phyloP scores from a whole-genome alignment of 257 asterid genomes.

The Gardenia jasminoides region DNA sequence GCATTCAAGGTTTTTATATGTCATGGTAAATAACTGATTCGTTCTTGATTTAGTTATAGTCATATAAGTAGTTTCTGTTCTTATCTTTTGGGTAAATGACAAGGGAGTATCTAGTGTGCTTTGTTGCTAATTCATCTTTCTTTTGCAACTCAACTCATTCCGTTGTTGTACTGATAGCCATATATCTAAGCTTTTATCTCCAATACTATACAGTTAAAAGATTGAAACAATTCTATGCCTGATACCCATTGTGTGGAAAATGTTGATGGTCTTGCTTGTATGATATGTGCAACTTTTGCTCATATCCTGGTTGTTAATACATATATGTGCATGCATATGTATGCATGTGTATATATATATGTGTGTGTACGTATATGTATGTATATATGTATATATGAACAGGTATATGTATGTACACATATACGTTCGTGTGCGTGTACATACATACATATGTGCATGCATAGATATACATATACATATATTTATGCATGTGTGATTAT shows the following conservation, averaged over 20 bases:
- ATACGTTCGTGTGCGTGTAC: no score
- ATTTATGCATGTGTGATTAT: no score
- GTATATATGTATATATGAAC: no score
- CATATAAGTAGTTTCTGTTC: not conserved
- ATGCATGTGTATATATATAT: no score
- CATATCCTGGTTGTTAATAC: no score
- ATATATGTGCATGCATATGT: no score
- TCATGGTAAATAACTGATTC: not conserved
- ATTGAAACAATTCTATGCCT: not conserved
- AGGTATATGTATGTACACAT: no score
- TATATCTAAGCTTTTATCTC: not conserved
- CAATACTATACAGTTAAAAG: not conserved
- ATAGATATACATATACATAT: no score
- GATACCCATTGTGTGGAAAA: no score
- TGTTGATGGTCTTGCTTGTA: not conserved
- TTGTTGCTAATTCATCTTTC: not conserved
- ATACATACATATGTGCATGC: no score
- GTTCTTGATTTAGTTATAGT: not conserved
- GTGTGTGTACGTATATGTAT: no score
- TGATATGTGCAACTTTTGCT: not conserved
- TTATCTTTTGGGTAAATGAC: not conserved
- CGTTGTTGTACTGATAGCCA: not conserved
- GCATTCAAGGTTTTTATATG: not conserved
- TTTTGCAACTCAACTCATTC: no score
- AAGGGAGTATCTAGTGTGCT: not conserved